A percentile compares a stretch with the other conserved stretches of the same genome.
phyloP scores from a whole-genome alignment of 163 green algal species.

The Chlamydomonas reinhardtii region DNA sequence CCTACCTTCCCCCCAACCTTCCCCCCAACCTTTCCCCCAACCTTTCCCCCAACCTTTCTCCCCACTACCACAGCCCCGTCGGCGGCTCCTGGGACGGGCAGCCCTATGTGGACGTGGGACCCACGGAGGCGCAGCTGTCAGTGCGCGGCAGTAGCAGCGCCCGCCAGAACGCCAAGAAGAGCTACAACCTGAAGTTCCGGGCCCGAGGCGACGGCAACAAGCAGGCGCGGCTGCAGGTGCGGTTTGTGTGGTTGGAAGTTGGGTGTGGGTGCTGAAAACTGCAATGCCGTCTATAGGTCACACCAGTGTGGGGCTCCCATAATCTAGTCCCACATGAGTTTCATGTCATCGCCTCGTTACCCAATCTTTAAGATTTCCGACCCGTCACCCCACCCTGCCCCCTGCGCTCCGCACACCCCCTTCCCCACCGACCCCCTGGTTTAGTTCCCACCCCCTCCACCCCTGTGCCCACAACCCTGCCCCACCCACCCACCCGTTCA shows the following conservation, averaged over 20 bases:
- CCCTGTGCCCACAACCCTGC: not conserved
- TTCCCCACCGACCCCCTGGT: no score
- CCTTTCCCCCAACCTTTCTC: not conserved
- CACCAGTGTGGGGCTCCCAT: no score
- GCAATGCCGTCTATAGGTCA: no score
- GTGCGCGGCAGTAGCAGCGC: conserved; percentile 63
- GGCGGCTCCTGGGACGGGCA: conserved; percentile 16
- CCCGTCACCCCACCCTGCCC: no score
- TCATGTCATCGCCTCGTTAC: no score
- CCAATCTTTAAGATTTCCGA: no score
- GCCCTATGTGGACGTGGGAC: not conserved
- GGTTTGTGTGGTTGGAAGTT: not conserved
- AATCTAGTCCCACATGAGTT: no score
- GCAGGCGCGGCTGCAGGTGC: not conserved
- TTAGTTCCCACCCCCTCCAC: no score
- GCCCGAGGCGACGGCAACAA: not conserved
- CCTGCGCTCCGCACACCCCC: no score
- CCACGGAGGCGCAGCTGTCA: conserved; percentile 9
- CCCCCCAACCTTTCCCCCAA: not conserved
- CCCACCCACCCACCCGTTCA: not conserved
- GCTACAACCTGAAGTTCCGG: conserved; percentile 56
- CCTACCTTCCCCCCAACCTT: no score
- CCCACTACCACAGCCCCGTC: not conserved
- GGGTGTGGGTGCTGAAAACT: no score
- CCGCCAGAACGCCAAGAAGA: conserved; percentile 61